These are phyloP conservation scores for Erigeron canadensis DNA, from an alignment of 129 eudicot genomes.

Conservation along the genomic window DNA sequence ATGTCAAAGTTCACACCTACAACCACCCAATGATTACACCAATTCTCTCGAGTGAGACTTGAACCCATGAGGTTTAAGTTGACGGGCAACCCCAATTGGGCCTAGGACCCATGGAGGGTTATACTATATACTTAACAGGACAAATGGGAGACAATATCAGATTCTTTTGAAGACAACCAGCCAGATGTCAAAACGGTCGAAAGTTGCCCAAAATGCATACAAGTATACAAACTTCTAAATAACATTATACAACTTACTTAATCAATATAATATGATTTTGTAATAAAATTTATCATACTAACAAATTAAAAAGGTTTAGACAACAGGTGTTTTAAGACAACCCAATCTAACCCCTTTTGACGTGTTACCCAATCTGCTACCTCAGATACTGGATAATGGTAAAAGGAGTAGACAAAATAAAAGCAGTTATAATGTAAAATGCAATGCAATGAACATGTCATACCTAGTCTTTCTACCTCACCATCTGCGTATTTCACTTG, in stretches of 20 bases:
- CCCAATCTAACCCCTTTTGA: background rate
- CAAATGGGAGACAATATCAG: background rate
- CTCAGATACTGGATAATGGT: background rate
- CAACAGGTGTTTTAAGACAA: background rate
- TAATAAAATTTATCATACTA: no score
- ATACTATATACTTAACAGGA: background rate
- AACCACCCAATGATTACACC: no score
- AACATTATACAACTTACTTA: background rate
- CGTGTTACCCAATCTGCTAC: background rate
- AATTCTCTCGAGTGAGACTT: no score
- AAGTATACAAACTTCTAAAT: background rate
- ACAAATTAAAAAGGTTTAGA: background rate
- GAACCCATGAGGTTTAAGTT: no score
- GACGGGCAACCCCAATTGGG: no score
- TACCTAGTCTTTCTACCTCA: conserved; percentile 98
- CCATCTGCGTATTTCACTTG: conserved; percentile 99
- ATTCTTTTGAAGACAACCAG: background rate
- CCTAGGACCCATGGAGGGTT: background rate
- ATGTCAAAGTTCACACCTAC: no score
- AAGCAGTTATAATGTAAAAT: background rate
- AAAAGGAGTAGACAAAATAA: background rate
- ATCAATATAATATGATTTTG: background rate
- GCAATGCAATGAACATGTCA: conserved; percentile 23
- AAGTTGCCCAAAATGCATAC: background rate
- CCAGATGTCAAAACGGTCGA: background rate